These are phyloP conservation scores for Withania somnifera DNA, from an alignment of 305 asterid species.

Conservation along the genomic window DNA sequence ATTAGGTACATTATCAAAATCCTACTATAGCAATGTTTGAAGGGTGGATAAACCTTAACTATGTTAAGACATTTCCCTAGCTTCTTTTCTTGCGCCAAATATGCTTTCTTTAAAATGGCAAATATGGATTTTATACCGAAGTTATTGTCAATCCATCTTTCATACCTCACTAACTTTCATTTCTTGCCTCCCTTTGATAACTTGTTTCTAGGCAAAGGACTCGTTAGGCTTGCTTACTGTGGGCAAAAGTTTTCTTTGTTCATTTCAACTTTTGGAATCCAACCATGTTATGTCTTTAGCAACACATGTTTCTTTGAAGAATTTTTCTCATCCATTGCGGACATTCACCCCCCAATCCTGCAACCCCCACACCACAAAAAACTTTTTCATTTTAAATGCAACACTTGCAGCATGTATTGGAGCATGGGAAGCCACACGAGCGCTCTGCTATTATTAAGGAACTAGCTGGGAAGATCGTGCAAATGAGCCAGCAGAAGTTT, in stretches of 20 bases:
- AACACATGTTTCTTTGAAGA: neutral
- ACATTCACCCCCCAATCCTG: neutral
- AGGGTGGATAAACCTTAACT: neutral
- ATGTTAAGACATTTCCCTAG: neutral
- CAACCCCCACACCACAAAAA: no score
- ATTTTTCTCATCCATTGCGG: neutral
- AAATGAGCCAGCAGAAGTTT: conserved; percentile 24
- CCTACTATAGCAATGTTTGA: neutral
- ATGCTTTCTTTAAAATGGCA: neutral
- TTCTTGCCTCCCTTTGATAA: neutral
- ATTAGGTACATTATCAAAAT: neutral
- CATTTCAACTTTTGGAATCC: neutral
- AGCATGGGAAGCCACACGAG: conserved; percentile 23
- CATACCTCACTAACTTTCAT: neutral
- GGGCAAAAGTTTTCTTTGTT: neutral
- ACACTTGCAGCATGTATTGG: conserved; percentile 17
- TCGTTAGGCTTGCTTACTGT: neutral
- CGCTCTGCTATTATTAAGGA: conserved; percentile 16
- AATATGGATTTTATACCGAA: neutral
- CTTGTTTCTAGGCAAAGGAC: neutral
- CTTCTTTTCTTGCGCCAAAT: neutral
- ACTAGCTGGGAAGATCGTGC: conserved; percentile 20
- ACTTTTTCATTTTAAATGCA: neutral
- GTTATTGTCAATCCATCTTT: neutral
- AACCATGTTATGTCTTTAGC: neutral